These are phyloP conservation scores for Penicillium palitans DNA, from an alignment of 2,329 filamentous ascomycete species.

Conservation along the genomic window DNA sequence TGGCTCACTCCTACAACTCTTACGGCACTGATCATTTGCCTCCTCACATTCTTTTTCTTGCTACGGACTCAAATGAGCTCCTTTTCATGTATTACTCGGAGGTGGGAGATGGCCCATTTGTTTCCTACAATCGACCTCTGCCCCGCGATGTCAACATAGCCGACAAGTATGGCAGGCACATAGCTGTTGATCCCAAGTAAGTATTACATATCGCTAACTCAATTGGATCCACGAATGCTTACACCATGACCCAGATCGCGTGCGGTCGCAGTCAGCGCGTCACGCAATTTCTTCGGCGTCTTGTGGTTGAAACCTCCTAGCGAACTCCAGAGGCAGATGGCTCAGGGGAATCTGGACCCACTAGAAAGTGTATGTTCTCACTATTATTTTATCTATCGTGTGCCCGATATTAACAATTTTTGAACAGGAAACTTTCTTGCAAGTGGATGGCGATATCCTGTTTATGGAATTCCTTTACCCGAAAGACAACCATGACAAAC, in stretches of 20 bases:
- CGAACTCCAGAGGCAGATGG: conserved; percentile 54
- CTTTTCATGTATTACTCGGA: conserved; percentile 71
- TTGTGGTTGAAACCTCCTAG: conserved; percentile 65
- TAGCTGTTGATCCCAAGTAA: conserved; percentile 77
- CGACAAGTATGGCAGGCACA: conserved; percentile 61
- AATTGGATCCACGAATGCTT: background rate
- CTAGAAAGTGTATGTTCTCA: conserved; percentile 55
- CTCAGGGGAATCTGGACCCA: conserved; percentile 54
- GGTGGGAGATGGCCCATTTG: conserved; percentile 56
- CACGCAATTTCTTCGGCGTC: conserved; percentile 69
- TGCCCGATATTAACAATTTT: background rate
- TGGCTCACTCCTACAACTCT: background rate
- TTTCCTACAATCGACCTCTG: conserved; percentile 59
- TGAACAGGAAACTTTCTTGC: conserved; percentile 48
- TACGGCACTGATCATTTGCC: conserved; percentile 50
- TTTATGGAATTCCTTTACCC: conserved; percentile 86
- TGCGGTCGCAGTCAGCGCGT: conserved; percentile 67
- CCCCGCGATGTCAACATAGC: conserved; percentile 56
- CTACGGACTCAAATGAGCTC: conserved; percentile 70
- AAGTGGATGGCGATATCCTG: conserved; percentile 71
- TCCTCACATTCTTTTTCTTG: conserved; percentile 77
- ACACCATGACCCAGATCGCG: conserved; percentile 44
- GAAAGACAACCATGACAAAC: conserved; percentile 62
- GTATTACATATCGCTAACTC: conserved; percentile 22
- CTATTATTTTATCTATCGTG: background rate